Evolutionary conservation across 768 basidiomycete species (phyloP).

Genomic region (Calocybe gangraenosa): DNA sequence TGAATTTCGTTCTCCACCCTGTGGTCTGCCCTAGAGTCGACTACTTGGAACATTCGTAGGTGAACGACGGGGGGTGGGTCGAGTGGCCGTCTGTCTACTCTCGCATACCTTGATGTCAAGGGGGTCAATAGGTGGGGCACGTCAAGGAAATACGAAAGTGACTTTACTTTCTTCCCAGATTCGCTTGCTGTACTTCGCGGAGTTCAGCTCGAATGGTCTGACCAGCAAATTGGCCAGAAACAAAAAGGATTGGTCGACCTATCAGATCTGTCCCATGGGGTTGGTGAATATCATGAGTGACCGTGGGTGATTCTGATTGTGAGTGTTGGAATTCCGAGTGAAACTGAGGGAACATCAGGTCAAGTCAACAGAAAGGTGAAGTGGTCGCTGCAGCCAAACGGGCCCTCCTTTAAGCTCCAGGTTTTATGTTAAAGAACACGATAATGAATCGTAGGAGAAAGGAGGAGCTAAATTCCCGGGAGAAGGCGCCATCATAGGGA

Average conservation of each 20-base stretch:
- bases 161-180: slow-evolving; percentile 61
- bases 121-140: slow-evolving; percentile 10
- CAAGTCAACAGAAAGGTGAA: not conserved
- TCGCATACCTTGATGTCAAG: slow-evolving; percentile 42
- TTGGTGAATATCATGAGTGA: slow-evolving; percentile 12
- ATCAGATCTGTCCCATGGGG: slow-evolving; percentile 28
- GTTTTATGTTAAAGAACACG: slow-evolving; percentile 10
- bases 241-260: slow-evolving; percentile 51
- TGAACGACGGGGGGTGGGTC: slow-evolving; percentile 65
- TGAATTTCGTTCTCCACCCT: slow-evolving; percentile 39
- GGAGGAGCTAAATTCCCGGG: slow-evolving; percentile 14
- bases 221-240: slow-evolving; percentile 58
- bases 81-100: slow-evolving; percentile 59
- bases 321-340: slow-evolving; percentile 8
- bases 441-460: slow-evolving; percentile 8
- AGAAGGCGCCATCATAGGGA: slow-evolving; percentile 16
- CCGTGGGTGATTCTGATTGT: slow-evolving; percentile 7
- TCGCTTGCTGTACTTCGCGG: slow-evolving; percentile 58
- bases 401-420: slow-evolving; percentile 4
- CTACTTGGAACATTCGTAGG: slow-evolving; percentile 44
- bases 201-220: slow-evolving; percentile 51
- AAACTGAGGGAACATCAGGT: slow-evolving; percentile 15
- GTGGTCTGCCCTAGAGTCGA: slow-evolving; percentile 34
- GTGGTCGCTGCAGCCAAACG: not conserved
- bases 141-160: not conserved